Evolutionary conservation across 345 rosid species (phyloP), one percentile per base, ranked within the genome.

Genomic region (Psidium friedrichsthalianum): DNA sequence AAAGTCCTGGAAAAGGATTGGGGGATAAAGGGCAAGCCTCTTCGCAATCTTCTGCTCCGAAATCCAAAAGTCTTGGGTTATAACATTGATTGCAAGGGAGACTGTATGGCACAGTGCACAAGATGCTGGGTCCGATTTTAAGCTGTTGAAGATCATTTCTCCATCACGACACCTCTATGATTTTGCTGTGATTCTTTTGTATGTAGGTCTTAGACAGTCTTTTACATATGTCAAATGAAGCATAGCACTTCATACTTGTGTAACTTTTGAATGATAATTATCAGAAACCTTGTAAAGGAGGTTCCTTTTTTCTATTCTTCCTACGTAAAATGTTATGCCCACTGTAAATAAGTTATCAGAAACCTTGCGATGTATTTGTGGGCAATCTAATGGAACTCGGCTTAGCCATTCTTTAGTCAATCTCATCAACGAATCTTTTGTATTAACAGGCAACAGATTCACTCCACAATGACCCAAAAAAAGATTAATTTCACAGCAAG

Each of bases 121-220:
- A 89, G 98, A 56, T 97, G 98, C 87, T 97, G 98, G 99, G 98
- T 95, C 84, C 93, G 98, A 85, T 94, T 95, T 89, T 95, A 93
- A 69, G 47, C 47, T 69, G 40, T 69, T 69, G 80, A 69, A 69
- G 47, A 69, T 69, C 22, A 69, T 69, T 69, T 36, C 47, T 69
- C 80, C 47, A 69, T 10, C 47, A 20, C 25, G 47, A 9, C 25
- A 13, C 80, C 47, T 36, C 47, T 69, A 32, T 32, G 36, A 69
- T 20, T 69, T 40, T 36, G 47, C 14, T 18, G 47, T 18, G 84
- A 55, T 53, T 54, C 47, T 53, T 40, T 54, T 54, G 84, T 82
- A 51, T n/a, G 47, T 9, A 69, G 80, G 47, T 69, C 47, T 69
- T 69, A 69, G 47, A 69, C 36, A 69, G 80, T 20, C 22, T 69